A percentile compares a stretch with the other conserved stretches of the same genome.
Evolutionary conservation across 2,329 filamentous ascomycete species (phyloP).

Genomic region (Nemania sp.): DNA sequence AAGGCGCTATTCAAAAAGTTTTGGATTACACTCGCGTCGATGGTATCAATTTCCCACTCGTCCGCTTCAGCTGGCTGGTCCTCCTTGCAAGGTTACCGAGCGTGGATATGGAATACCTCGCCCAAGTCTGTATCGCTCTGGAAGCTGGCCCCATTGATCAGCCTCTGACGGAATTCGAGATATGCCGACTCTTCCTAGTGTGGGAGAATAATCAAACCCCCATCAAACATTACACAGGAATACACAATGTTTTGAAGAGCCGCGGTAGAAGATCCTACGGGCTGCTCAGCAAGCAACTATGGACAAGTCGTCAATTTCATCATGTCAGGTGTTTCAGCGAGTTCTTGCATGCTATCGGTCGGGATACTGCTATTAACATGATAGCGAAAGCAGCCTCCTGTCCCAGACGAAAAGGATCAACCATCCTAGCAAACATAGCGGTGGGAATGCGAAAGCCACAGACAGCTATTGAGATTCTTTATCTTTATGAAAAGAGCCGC

Average conservation of each 20-base stretch:
- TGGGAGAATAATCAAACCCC: constrained; percentile 26
- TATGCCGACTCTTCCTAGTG: constrained; percentile 36
- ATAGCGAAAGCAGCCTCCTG: constrained; percentile 28
- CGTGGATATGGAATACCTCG: constrained; percentile 29
- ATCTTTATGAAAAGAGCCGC: constrained; percentile 24
- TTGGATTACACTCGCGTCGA: constrained; percentile 13
- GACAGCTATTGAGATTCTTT: constrained; percentile 35
- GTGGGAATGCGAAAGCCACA: constrained; percentile 30
- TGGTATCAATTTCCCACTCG: constrained; percentile 14
- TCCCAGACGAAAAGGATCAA: constrained; percentile 18
- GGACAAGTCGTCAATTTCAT: constrained; percentile 29
- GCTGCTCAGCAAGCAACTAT: constrained; percentile 27
- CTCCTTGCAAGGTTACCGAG: constrained; percentile 37
- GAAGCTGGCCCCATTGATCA: constrained; percentile 26
- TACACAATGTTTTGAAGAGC: constrained; percentile 14
- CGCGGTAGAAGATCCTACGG: constrained; percentile 19
- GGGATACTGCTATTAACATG: constrained; percentile 31
- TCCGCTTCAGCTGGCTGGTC: constrained; percentile 37
- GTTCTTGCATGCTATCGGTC: constrained; percentile 34
- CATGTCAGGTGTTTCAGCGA: constrained; percentile 27
- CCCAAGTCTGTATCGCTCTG: constrained; percentile 27
- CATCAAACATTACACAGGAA: neutral
- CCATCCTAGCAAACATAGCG: constrained; percentile 31
- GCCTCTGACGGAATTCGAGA: constrained; percentile 29
- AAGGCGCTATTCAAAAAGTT: constrained; percentile 29